Evolutionary conservation across 2,329 filamentous ascomycete genomes (phyloP), one percentile per base, ranked within the genome.

Genomic region (Aspergillus puulaauensis): DNA sequence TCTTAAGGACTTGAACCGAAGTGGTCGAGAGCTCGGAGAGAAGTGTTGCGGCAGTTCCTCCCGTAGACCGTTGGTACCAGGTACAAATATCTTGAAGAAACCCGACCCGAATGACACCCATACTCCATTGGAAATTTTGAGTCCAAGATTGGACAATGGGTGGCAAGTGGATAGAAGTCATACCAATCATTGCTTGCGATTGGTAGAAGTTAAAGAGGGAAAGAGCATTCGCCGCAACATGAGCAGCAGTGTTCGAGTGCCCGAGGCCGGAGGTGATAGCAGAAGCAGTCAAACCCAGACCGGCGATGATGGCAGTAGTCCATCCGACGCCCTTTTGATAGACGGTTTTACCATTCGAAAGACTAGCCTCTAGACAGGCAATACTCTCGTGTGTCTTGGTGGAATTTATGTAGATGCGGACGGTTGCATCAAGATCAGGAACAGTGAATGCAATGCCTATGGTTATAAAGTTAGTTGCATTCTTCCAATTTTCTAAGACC

Each of bases 201-300:
- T 98, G 93, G 82, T 97, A 96, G 77, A 95, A 97, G 60, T 89
- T 86, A 72, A 96, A 96, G 31, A 98, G 86, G n/a, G 93, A 95
- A 61, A 97, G 83, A 3, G 93, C 91, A 70, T 96, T 96, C 55
- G 93, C 90, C 54, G 93, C 93, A 62, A 98, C 90, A 75, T 98
- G 93, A 51, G 93, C 92, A 47, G 93, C 93, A 5, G 93, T 93
- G 73, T 97, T 97, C 50, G 91, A 91, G 75, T 97, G 92, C 11
- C 93, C 93, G 4, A 97, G 80, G 33, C 92, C 92, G 27, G 92
- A 96, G 31, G 93, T 90, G 63, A 97, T 84, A 61, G 91, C 93
- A 44, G 93, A 96, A 8, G 91, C 89, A 49, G 91, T 81, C 47
- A 97, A 82, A 65, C 90, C 91, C 46, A 96, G 78, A 60, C 91